These are phyloP conservation scores for Acorus gramineus DNA, from an alignment of 106 monocot species.

Conservation along the genomic window DNA sequence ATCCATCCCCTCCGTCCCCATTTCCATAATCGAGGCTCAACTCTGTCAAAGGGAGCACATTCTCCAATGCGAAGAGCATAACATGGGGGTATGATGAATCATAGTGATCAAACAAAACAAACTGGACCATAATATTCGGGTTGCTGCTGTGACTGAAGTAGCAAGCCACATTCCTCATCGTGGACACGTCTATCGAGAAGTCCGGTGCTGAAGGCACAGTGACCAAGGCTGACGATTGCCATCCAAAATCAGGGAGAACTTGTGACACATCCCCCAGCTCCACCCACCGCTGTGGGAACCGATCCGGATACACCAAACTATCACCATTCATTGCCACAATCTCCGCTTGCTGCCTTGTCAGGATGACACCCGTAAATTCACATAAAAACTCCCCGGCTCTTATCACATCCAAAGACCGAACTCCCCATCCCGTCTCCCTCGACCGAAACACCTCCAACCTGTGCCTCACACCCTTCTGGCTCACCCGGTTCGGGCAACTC, in stretches of 20 bases:
- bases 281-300: constrained; percentile 67
- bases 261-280: constrained; percentile 94
- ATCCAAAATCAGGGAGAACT: constrained; percentile 43
- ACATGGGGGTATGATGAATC: constrained; percentile 63
- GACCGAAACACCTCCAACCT: constrained; percentile 83
- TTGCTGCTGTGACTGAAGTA: constrained; percentile 82
- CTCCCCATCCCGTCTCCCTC: constrained; percentile 85
- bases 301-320: constrained; percentile 56
- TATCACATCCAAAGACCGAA: constrained; percentile 91
- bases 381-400: constrained; percentile 81
- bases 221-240: neutral
- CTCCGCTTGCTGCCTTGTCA: constrained; percentile 61
- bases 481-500: constrained; percentile 77
- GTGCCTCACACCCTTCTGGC: constrained; percentile 57
- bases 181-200: constrained; percentile 81
- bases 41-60: constrained; percentile 85
- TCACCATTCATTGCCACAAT: constrained; percentile 37
- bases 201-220: neutral
- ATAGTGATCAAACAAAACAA: constrained; percentile 80
- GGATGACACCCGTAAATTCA: constrained; percentile 69
- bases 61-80: constrained; percentile 92
- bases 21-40: constrained; percentile 90
- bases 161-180: constrained; percentile 72
- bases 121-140: constrained; percentile 92
- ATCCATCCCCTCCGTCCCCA: too few species aligned